phyloP scores from a whole-genome alignment of 2,329 filamentous ascomycete species.

The Stenocarpella maydis region DNA sequence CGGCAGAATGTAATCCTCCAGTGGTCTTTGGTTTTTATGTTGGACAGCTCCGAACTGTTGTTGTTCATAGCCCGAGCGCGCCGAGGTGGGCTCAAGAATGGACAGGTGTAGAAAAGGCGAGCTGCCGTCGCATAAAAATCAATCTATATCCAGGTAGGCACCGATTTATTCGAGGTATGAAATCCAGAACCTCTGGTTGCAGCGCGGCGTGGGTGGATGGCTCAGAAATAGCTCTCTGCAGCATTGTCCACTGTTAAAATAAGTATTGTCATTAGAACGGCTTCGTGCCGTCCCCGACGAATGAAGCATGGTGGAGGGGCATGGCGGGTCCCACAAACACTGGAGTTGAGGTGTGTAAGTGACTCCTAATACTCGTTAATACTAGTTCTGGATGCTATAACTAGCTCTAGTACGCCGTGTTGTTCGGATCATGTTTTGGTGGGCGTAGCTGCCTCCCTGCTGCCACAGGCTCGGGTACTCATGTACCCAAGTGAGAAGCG shows the following conservation, averaged over 20 bases:
- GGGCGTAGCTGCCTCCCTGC: too few relatives aligned
- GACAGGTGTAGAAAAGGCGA: background rate
- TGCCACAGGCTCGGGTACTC: too few relatives aligned
- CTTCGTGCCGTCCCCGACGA: background rate
- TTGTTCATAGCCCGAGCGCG: background rate
- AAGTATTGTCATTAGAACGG: background rate
- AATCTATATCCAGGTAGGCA: background rate
- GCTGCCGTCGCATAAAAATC: background rate
- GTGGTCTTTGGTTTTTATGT: too few relatives aligned
- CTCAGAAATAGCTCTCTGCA: background rate
- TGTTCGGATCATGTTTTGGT: too few relatives aligned
- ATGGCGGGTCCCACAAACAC: background rate
- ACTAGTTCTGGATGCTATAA: too few relatives aligned
- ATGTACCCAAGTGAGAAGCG: too few relatives aligned
- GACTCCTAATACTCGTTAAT: too few relatives aligned
- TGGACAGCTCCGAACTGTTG: too few relatives aligned
- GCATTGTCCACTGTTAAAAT: background rate
- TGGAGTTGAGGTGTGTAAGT: too few relatives aligned
- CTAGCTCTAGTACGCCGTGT: too few relatives aligned
- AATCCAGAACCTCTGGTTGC: background rate
- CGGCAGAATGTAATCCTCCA: background rate
- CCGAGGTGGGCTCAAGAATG: background rate
- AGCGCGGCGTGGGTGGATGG: background rate
- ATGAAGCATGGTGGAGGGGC: background rate
- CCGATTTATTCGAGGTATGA: background rate